Base-by-base conservation (phyloP, 2,329 filamentous ascomycete genomes). In the Phyllosticta paracitricarpa region DNA sequence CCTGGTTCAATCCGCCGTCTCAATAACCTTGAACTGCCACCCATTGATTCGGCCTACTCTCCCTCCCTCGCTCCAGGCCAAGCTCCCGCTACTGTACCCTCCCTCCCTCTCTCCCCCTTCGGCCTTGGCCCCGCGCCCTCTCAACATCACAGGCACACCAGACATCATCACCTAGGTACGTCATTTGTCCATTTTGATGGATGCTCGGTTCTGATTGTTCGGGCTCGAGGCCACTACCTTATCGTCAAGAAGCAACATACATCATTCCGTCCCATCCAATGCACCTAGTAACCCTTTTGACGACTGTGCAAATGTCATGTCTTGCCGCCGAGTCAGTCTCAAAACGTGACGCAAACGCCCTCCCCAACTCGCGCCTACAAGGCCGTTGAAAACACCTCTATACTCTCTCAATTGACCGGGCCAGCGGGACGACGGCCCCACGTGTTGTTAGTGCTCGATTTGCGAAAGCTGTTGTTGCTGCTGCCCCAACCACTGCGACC, bases 281-380 rank as follows among this genome's bases (percentile, higher is more conserved):
- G 40, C 40, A n/a, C 14, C 17, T n/a, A 4, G 19, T 22, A 22
- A 22, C 19, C 19, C 19, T 22, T 22, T 22, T 22, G 19, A 22
- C 19, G 19, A 22, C 19, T 22, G 19, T 22, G 40, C 40, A 48
- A 6, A 48, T 48, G 14, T 48, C 40, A 28, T 56, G 28, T 55
- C 33, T 30, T 54, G 58, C 58, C 55, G 58, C 30, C 19, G 58
- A 56, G 30, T 53, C 54, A 56, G 54, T 56, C 54, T 61, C 58
- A 35, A 61, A 56, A 61, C 54, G 54, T 61, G 58, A 61, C 58
- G 54, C 40, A 54, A 61, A 61, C 58, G 58, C 58, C 58, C 51
- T 56, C 55, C 59, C 7, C 57, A 57, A 56, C 55, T 40, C 59
- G 51, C 48, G 48, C 57, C 48, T 52, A 61, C 40, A 26, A 35